Conservation (phyloP, 2,329 filamentous ascomycete genomes). For the Ambrosiella cleistominuta region DNA sequence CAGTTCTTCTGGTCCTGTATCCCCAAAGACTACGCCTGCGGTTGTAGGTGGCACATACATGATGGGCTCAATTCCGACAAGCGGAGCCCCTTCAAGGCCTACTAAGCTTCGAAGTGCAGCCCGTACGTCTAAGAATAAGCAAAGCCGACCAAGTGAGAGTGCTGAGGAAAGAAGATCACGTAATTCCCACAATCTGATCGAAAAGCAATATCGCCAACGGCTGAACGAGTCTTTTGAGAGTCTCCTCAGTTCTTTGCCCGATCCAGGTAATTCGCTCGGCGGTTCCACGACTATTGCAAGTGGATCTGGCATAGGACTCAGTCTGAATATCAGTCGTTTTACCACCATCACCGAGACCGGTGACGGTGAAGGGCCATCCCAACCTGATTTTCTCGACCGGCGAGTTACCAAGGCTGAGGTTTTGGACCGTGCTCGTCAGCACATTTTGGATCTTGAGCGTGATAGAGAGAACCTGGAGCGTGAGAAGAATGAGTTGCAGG, state of each 20-base stretch:
- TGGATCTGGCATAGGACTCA: not conserved
- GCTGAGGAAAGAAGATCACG: slow-evolving; percentile 18
- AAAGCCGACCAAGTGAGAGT: slow-evolving; percentile 16
- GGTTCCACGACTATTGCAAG: slow-evolving; percentile 1
- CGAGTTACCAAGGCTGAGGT: slow-evolving; percentile 23
- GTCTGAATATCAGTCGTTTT: slow-evolving; percentile 8
- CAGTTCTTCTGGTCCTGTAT: not conserved
- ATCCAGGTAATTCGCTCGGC: slow-evolving; percentile 9
- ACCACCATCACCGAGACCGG: slow-evolving; percentile 7
- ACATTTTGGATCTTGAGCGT: slow-evolving; percentile 20
- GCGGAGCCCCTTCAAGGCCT: slow-evolving; percentile 3
- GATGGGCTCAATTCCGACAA: slow-evolving; percentile 11
- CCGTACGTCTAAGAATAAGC: slow-evolving; percentile 19
- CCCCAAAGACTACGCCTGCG: not conserved
- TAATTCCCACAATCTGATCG: slow-evolving; percentile 20
- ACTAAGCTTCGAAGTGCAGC: slow-evolving; percentile 18
- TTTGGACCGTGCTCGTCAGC: slow-evolving; percentile 20
- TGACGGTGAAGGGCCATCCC: slow-evolving; percentile 8
- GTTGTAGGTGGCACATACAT: slow-evolving; percentile 9
- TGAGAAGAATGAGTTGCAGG: slow-evolving; percentile 18
- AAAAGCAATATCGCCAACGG: slow-evolving; percentile 21
- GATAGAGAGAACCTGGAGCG: slow-evolving; percentile 18
- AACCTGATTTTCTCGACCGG: slow-evolving; percentile 16
- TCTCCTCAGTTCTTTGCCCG: slow-evolving; percentile 18
- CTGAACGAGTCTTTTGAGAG: slow-evolving; percentile 20